A percentile compares a stretch with the other conserved stretches of the same genome.
Conservation (phyloP, 1,139 yeast species). For the Candida freyschussii region DNA sequence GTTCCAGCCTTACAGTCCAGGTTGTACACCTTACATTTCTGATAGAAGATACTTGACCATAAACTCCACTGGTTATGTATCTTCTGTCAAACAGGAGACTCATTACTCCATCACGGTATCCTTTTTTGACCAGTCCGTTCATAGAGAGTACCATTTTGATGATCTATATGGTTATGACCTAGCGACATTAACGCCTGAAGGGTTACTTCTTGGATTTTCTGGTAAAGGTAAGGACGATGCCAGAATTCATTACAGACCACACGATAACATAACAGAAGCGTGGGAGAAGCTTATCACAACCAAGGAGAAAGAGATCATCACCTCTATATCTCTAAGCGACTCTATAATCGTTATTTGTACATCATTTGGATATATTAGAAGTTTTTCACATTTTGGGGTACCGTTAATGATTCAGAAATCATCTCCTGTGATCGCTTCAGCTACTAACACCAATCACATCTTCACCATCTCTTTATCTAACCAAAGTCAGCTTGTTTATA, state of each 20-base stretch:
- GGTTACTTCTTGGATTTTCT: conserved; percentile 58
- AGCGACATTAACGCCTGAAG: conserved; percentile 66
- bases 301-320: conserved; percentile 40
- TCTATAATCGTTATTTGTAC: conserved; percentile 49
- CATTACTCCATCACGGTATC: conserved; percentile 76
- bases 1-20: conserved; percentile 50
- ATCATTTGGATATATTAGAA: conserved; percentile 50
- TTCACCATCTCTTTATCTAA: conserved; percentile 40
- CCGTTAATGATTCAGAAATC: conserved; percentile 47
- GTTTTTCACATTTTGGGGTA: conserved; percentile 51
- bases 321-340: conserved; percentile 48
- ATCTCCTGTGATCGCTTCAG: conserved; percentile 52
- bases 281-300: conserved; percentile 40
- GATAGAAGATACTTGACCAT: conserved; percentile 75
- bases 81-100: conserved; percentile 62
- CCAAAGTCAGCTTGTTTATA: conserved; percentile 31
- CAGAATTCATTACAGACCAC: conserved; percentile 38
- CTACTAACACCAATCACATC: conserved; percentile 43
- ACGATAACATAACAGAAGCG: conserved; percentile 31
- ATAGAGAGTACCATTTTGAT: conserved; percentile 80
- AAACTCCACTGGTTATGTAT: conserved; percentile 76
- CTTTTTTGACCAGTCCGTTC: conserved; percentile 77
- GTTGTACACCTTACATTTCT: conserved; percentile 78
- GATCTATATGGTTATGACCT: conserved; percentile 69
- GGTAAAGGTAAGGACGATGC: conserved; percentile 28